Evolutionary conservation across 2,329 filamentous ascomycete species (phyloP).

Genomic region (Pleomassaria siparia): DNA sequence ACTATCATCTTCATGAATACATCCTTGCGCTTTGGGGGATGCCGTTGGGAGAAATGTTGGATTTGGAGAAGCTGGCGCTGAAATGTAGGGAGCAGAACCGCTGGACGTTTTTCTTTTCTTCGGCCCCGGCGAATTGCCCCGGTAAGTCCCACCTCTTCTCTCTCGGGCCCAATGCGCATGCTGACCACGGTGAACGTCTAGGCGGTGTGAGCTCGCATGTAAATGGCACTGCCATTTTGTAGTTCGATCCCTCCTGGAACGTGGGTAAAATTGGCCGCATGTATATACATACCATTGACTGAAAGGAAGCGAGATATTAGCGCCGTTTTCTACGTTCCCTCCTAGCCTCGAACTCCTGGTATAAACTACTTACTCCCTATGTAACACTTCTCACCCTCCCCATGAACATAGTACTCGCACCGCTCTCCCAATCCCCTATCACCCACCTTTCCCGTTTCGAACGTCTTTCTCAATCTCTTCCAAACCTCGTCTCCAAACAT

Average conservation of each 20-base stretch:
- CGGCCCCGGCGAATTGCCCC: conserved; percentile 46
- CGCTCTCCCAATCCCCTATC: too few relatives aligned
- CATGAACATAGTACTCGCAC: too few relatives aligned
- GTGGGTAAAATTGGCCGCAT: background rate
- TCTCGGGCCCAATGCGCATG: background rate
- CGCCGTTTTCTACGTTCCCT: too few relatives aligned
- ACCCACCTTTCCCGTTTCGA: too few relatives aligned
- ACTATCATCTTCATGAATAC: conserved; percentile 40
- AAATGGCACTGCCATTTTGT: conserved; percentile 46
- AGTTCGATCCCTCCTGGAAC: background rate
- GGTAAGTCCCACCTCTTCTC: conserved; percentile 23
- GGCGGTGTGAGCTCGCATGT: conserved; percentile 48
- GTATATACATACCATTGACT: too few relatives aligned
- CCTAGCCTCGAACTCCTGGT: too few relatives aligned
- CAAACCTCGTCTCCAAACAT: too few relatives aligned
- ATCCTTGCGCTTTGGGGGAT: conserved; percentile 53
- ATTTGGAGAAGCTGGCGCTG: conserved; percentile 49
- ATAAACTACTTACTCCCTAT: too few relatives aligned
- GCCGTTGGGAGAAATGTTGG: conserved; percentile 38
- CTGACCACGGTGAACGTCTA: conserved; percentile 11
- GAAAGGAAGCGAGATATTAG: too few relatives aligned
- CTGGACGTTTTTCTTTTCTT: conserved; percentile 50
- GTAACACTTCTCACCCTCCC: too few relatives aligned
- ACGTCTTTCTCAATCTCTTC: too few relatives aligned
- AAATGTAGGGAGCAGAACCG: conserved; percentile 40